Base-by-base conservation (phyloP, 768 basidiomycete species). In the Chlorophyllum brunneum region DNA sequence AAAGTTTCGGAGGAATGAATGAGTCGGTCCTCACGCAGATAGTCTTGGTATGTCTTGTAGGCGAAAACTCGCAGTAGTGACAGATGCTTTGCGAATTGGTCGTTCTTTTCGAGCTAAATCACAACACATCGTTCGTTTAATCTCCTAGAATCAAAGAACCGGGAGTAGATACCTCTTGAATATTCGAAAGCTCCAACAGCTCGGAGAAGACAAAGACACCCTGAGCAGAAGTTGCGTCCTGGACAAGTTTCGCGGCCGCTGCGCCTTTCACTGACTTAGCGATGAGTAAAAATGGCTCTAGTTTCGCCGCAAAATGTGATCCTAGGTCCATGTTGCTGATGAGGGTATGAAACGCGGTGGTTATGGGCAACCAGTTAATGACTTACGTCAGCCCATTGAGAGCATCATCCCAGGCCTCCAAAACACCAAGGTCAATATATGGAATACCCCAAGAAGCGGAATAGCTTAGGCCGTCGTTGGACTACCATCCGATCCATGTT, bases 201-300 rank as follows among this genome's bases (percentile, higher is more conserved):
- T 98, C 95, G 0, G 85, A 82, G 63, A 97, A 99, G 53, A 93
- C 88, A 65, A 90, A 95, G 40, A 97, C 89, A 8, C 93, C 95
- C 13, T 86, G 85, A 0, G 95, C 91, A 38, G 89, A 80, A 22
- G 88, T 93, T 49, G 86, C 95, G 63, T 97, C 88, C 61, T 83
- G 78, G 26, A 95, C 71, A 50, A 95, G 80, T 64, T 95, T 94
- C 5, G 92, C 94, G 0, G 94, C 93, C 0, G 89, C 92, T 0
- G 92, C 92, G 1, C 95, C 95, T 63, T 92, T 95, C 8, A 89
- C 81, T 0, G 90, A 89, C 65, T 95, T 94, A 3, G 87, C 92
- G 71, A 98, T 92, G 54, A 98, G 80, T 37, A 97, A 67, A 68
- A 88, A 97, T 0, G 93, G 92, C 70, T 98, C 94, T 9, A 93